Evolutionary conservation across 177 flowering plant genomes (phyloP), one percentile per base, ranked within the genome.

Genomic region (Tripterygium wilfordii): DNA sequence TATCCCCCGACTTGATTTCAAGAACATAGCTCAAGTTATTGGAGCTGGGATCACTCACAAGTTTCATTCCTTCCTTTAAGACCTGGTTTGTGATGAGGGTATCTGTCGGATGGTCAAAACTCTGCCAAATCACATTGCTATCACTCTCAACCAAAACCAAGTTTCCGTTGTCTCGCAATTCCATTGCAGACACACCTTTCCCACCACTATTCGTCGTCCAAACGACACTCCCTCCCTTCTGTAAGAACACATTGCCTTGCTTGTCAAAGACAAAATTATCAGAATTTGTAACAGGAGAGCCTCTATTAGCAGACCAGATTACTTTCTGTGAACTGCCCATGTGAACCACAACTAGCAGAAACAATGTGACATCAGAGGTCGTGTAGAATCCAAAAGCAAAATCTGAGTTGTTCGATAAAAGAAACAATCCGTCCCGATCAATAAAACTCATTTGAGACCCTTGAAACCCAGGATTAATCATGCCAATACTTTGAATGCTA

Each of bases 231-330:
- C 54, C 59, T 8, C 62, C 72, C 5, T 57, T 64, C 22, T 58
- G 40, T 3, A 81, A 56, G 41, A 14, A 54, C 29, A 61, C 76
- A 47, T 62, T 72, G 1, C 88, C 88, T 29, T 56, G 44, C 4
- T 51, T 20, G 25, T 62, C 74, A 37, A 82, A 79, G 45, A 28
- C 57, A 29, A 82, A 72, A 0, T 32, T 36, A 44, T 79, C 85
- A 12, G 72, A 66, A 40, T 62, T 72, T 5, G 49, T 8, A 39
- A 79, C 69, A 0, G 72, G 71, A 10, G 64, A 57, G 31, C 41
- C 78, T 64, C 72, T 46, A 54, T 79, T 82, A 15, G 81, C 83
- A 22, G 85, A 20, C 88, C 88, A 82, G 20, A 77, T 62, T 3
- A 64, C 45, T 14, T 17, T 58, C 15, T n/a, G n/a, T n/a, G 35